These are phyloP conservation scores for Penicillium alfredii DNA, from an alignment of 495 filamentous ascomycete species.

Conservation along the genomic window DNA sequence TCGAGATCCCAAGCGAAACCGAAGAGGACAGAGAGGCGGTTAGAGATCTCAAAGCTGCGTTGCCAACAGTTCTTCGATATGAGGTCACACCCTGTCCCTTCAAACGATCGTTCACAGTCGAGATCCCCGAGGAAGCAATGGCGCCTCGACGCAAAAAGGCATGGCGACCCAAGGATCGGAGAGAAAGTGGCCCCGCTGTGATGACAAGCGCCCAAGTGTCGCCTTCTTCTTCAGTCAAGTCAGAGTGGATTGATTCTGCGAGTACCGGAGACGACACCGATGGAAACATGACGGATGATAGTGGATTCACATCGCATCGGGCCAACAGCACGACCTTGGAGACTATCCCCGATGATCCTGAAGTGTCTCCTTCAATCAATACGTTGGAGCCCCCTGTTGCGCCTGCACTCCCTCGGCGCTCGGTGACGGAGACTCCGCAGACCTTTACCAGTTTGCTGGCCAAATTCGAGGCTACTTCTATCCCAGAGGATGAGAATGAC, in stretches of 20 bases:
- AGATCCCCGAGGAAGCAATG: conserved; percentile 62
- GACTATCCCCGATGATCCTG: conserved; percentile 21
- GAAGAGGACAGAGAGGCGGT: conserved; percentile 55
- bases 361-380: conserved; percentile 13
- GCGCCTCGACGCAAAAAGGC: conserved; percentile 61
- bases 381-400: conserved; percentile 12
- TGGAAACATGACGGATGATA: conserved; percentile 36
- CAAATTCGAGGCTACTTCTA: conserved; percentile 37
- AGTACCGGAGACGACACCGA: conserved; percentile 37
- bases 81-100: conserved; percentile 88
- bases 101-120: conserved; percentile 64
- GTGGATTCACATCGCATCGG: conserved; percentile 21
- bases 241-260: conserved; percentile 21
- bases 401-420: conserved; percentile 15
- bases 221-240: conserved; percentile 6
- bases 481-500: conserved; percentile 23
- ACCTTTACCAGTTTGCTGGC: conserved; percentile 41
- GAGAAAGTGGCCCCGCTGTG: conserved; percentile 28
- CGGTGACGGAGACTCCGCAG: conserved; percentile 36
- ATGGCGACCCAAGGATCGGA: conserved; percentile 60
- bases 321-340: conserved; percentile 25
- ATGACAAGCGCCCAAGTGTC: conserved; percentile 8
- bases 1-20: conserved; percentile 65
- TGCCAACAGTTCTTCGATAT: conserved; percentile 68
- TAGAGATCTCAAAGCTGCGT: conserved; percentile 59